Percentiles rank a stretch among this genome's conserved stretches.
Conservation (phyloP, 345 rosid species). For the Hevea brasiliensis region DNA sequence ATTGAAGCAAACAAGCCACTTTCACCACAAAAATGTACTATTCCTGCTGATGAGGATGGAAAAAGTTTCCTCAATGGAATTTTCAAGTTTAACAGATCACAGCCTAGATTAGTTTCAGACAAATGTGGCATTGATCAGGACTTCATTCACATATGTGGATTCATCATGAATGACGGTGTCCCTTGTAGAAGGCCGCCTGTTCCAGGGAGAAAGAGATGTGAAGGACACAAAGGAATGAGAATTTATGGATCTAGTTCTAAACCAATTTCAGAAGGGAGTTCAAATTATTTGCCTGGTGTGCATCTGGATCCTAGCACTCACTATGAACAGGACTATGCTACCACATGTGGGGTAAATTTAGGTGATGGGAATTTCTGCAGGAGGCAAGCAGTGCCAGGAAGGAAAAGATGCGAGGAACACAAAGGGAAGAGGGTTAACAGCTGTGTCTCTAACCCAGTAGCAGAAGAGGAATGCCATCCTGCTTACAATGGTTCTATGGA, state of each 20-base stretch:
- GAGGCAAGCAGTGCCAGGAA: conserved; percentile 48
- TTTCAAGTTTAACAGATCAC: conserved; percentile 51
- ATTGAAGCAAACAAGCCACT: conserved; percentile 49
- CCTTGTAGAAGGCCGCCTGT: conserved; percentile 48
- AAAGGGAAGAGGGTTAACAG: conserved; percentile 58
- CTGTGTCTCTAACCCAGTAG: conserved; percentile 22
- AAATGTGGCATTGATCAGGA: conserved; percentile 16
- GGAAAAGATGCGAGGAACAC: conserved; percentile 64
- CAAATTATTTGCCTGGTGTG: background rate
- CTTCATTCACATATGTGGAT: conserved; percentile 48
- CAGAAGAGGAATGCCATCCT: background rate
- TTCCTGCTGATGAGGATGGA: conserved; percentile 35
- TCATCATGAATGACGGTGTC: conserved; percentile 45
- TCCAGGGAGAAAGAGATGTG: conserved; percentile 69
- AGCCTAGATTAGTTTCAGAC: conserved; percentile 50
- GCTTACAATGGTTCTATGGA: background rate
- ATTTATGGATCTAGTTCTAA: conserved; percentile 20
- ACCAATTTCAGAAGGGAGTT: background rate
- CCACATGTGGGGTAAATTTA: conserved; percentile 50
- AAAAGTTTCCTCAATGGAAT: conserved; percentile 36
- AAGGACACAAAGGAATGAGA: conserved; percentile 65
- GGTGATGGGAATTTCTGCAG: conserved; percentile 48
- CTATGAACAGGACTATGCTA: conserved; percentile 10
- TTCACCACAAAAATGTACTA: conserved; percentile 24
- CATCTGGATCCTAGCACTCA: conserved; percentile 7